Conservation (phyloP, 257 asterid species). For the Solanum piurae region DNA sequence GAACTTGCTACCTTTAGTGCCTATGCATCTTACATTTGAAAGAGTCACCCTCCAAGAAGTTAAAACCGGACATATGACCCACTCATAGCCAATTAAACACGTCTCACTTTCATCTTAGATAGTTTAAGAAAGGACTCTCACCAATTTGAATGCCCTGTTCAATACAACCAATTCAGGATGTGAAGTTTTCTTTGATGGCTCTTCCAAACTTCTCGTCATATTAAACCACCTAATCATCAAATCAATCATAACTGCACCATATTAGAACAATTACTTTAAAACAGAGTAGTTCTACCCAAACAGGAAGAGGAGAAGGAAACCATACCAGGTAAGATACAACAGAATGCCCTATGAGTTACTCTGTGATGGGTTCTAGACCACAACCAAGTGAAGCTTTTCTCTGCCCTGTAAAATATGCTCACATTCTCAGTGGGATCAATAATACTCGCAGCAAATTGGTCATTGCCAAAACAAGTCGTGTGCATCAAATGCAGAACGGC, state of each 20-base stretch:
- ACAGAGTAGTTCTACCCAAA: neutral
- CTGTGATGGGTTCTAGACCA: neutral
- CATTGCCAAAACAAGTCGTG: neutral
- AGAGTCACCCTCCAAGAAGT: neutral
- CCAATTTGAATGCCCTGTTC: slow-evolving; percentile 58
- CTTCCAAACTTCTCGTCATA: slow-evolving; percentile 17
- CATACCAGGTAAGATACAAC: neutral
- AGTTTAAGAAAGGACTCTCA: slow-evolving; percentile 3
- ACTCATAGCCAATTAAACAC: neutral
- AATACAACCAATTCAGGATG: slow-evolving; percentile 46
- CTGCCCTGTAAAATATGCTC: neutral
- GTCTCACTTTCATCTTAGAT: neutral
- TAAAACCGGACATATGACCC: neutral
- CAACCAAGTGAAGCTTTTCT: neutral
- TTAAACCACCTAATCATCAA: slow-evolving; percentile 11
- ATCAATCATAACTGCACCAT: neutral
- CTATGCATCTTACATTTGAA: neutral
- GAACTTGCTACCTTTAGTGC: neutral
- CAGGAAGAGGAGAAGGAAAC: neutral
- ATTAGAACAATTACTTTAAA: neutral
- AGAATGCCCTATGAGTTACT: neutral
- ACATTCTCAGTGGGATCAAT: neutral
- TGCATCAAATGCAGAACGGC: neutral
- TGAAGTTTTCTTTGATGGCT: slow-evolving; percentile 29
- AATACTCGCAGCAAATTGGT: neutral